These are phyloP conservation scores for Alternaria tenuissima DNA, from an alignment of 2,329 filamentous ascomycete genomes.

Conservation along the genomic window DNA sequence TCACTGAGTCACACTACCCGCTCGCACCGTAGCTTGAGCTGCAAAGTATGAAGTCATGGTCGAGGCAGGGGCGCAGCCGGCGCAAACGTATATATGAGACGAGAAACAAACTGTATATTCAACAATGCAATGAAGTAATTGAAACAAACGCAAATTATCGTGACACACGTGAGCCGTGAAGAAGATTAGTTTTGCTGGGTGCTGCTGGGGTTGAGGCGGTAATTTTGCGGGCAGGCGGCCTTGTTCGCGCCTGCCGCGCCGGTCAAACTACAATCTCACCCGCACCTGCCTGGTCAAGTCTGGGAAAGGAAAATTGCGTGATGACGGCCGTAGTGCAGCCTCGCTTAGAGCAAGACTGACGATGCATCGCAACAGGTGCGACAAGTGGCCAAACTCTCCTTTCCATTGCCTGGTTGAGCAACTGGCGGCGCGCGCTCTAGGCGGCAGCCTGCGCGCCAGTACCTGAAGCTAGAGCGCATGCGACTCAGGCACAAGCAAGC, in stretches of 20 bases:
- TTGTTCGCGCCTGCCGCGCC: slow-evolving; percentile 4
- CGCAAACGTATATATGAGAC: slow-evolving; percentile 12
- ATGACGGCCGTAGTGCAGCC: not conserved
- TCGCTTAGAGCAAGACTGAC: slow-evolving; percentile 1
- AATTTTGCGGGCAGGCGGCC: slow-evolving; percentile 10
- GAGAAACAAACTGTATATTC: slow-evolving; percentile 5
- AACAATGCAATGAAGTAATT: not conserved
- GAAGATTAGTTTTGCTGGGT: not conserved
- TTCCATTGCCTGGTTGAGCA: not conserved
- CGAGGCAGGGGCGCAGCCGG: not conserved
- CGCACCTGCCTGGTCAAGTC: not conserved
- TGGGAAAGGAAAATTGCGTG: not conserved
- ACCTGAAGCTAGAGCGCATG: slow-evolving; percentile 5
- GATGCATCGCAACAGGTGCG: not conserved
- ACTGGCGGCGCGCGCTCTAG: not conserved
- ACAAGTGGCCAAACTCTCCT: slow-evolving; percentile 3
- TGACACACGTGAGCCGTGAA: slow-evolving; percentile 4
- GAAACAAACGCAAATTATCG: slow-evolving; percentile 6
- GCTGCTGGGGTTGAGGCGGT: slow-evolving; percentile 1
- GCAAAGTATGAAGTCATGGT: not conserved
- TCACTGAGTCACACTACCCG: not conserved
- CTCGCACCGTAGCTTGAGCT: slow-evolving; percentile 1
- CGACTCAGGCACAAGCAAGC: not conserved
- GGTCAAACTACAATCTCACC: not conserved
- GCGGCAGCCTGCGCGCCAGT: slow-evolving; percentile 1